Base-by-base conservation (phyloP, 257 asterid species). In the Solanum phureja region DNA sequence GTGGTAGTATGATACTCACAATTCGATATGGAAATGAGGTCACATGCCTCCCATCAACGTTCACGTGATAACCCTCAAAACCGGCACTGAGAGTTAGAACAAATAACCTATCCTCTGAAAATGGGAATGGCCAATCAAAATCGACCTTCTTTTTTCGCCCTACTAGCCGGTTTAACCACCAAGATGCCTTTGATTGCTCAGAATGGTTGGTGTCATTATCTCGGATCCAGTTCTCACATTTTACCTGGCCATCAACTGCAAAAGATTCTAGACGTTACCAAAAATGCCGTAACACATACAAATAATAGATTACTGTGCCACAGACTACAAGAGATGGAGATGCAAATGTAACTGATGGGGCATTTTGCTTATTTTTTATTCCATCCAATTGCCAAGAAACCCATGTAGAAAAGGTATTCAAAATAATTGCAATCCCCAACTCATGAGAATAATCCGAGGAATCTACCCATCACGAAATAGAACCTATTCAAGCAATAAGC, bases 71-170 rank as follows among this genome's bases (percentile, higher is more conserved):
- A 77, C 99, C 99, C 89, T 97, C 99, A 68, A 97, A 92, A 69
- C 99, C 98, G 88, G 99, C 98, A 87, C 96, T 97, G 37, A 97
- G 95, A 91, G 99, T 97, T 89, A 97, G 93, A 86, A 97, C 98
- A 90, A 95, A 97, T 52, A 95, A 74, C 89, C 93, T 97, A 33
- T 90, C 95, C 90, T 94, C 99, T 27, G 88, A 93, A 90, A 97
- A 94, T 83, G 99, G 98, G 92, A 92, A 97, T 29, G 99, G 98
- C 99, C 98, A 95, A 89, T 95, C 96, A 3, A 95, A 71, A 34
- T 93, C 60, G 11, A 95, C 94, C 89, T 94, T 93, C 89, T 94
- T 97, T 16, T 98, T 95, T 76, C 93, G 90, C 49, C 98, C 98
- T 4, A 97, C 94, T 33, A 97, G 90, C 77, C 98, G 93, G 88